These are phyloP conservation scores for Friedmanniomyces endolithicus DNA, from an alignment of 495 filamentous ascomycete genomes.

Conservation along the genomic window DNA sequence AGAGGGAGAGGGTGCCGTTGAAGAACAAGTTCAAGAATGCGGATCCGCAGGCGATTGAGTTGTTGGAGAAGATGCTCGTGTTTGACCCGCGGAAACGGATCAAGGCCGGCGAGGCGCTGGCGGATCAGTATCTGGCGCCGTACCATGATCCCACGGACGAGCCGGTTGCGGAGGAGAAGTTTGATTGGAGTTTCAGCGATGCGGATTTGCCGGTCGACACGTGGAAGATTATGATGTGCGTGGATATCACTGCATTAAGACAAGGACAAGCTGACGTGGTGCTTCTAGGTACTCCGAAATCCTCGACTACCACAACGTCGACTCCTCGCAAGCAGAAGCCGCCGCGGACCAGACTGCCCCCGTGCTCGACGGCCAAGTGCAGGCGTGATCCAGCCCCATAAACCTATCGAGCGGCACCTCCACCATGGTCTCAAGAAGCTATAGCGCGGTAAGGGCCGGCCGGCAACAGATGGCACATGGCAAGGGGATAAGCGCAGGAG, in stretches of 20 bases:
- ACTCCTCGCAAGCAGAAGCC: conserved; percentile 30
- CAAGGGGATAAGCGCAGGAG: no score
- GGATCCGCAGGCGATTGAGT: conserved; percentile 80
- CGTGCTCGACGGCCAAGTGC: not conserved
- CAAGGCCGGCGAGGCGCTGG: conserved; percentile 68
- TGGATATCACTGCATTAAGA: not conserved
- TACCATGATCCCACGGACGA: conserved; percentile 97
- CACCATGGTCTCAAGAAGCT: no score
- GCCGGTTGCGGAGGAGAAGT: conserved; percentile 91
- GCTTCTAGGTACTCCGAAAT: conserved; percentile 89
- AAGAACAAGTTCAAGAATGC: conserved; percentile 92
- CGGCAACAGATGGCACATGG: no score
- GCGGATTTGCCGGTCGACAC: conserved; percentile 95
- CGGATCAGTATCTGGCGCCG: conserved; percentile 84
- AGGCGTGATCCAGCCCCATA: not conserved
- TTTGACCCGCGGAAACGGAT: conserved; percentile 92
- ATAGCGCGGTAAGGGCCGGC: no score
- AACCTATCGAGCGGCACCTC: no score
- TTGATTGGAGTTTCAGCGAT: conserved; percentile 99
- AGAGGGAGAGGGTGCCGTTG: conserved; percentile 80
- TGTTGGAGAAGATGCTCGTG: conserved; percentile 92
- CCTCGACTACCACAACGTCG: conserved; percentile 95
- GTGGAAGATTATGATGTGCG: conserved; percentile 99
- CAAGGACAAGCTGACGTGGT: not conserved
- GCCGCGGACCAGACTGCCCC: conserved; percentile 9